Evolutionary conservation across 345 rosid genomes (phyloP), one percentile per base, ranked within the genome.

Genomic region (Leavenworthia alabamica): DNA sequence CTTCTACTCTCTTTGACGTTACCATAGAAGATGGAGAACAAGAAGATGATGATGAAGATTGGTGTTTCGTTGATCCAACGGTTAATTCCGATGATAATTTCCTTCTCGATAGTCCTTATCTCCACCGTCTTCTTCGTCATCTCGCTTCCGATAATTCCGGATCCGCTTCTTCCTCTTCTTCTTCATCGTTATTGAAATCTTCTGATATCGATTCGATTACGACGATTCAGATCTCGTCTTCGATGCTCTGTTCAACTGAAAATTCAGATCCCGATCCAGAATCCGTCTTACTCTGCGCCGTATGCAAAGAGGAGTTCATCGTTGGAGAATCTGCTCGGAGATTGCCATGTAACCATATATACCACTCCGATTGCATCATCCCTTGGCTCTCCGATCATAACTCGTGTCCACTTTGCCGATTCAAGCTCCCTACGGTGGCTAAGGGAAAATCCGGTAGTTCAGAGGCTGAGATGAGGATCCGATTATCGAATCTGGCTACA

Each of bases 401-500:
- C 31, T 80, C 88, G 7, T 83, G 88, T 26, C 88, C 88, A 24
- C 76, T 83, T 35, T 83, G 88, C 20, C 78, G 88, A 22, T 83
- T 78, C 49, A 72, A 60, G 55, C 65, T 83, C 0, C 81, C 79
- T 1, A 28, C 63, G 44, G 36, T 40, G 60, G 20, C 48, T 16
- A 62, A 37, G 3, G 56, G 8, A n/a, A 36, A 9, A 24, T 6
- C 11, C 12, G 60, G 45, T 22, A 62, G 56, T 13, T 27, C 12
- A 7, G 70, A 49, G 2, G 54, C 19, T 32, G 75, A 56, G 23
- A 56, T 58, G 66, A 72, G 68, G 47, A 66, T 73, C 12, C 14
- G 77, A 6, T 19, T 67, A 1, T 73, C 77, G 28, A 73, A 67
- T 67, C 59, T 73, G 42, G 58, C 48, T 2, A 39, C 61, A 31